Base-by-base conservation (phyloP, 2,329 filamentous ascomycete species). In the Aureobasidium musti region DNA sequence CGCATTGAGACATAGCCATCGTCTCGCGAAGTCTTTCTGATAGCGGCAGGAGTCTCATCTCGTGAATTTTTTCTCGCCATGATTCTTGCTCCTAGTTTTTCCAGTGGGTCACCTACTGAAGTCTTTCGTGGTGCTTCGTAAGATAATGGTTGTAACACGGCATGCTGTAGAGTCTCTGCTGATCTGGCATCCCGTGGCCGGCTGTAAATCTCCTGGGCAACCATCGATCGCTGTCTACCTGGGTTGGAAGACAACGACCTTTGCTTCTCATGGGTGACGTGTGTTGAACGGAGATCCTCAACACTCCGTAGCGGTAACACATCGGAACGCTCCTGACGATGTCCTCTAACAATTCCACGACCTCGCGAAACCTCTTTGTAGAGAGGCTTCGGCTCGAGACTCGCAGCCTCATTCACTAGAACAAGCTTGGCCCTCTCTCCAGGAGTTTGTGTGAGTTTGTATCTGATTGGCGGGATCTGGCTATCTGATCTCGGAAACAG, bases 401-500 rank as follows among this genome's bases (percentile, higher is more conserved):
- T n/a, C 7, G 17, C 30, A 13, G n/a, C 23, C 37, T 64, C 49
- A 10, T 49, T 54, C 49, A 54, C 49, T 26, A 54, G n/a, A 19
- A 64, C 37, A 11, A 64, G 47, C 19, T 45, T 53, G 10, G 61
- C 49, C 19, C 61, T 50, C 35, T 64, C 61, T 23, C 61, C 61
- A 41, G 61, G 49, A 53, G 61, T 21, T n/a, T 49, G 41, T 50
- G 33, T 54, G 37, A 64, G 33, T 26, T 64, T 41, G 49, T 64
- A 64, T 35, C 37, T 53, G 23, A 54, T 35, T 10, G 61, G 61
- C 21, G 61, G 61, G 13, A 64, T 13, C 26, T 64, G 61, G 26
- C 49, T 64, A 7, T 64, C 61, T 13, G 61, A 21, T 37, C 61
- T 64, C 11, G 61, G 61, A 35, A 64, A 64, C 28, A 64, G 37